A percentile compares a stretch with the other conserved stretches of the same genome.
phyloP scores from a whole-genome alignment of 768 basidiomycete genomes.

The Phylloporus scabripes region DNA sequence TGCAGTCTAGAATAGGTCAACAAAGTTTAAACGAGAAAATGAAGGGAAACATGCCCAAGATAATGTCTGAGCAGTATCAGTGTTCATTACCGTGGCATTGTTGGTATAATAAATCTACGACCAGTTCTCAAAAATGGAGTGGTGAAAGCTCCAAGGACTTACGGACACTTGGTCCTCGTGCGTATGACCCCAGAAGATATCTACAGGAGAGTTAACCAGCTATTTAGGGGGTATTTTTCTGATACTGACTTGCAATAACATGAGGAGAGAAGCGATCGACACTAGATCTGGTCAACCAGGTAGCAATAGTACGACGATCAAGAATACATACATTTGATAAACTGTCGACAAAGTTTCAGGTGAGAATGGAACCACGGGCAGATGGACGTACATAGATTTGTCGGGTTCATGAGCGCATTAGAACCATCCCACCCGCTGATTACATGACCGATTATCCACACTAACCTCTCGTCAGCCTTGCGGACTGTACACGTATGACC shows the following conservation, averaged over 20 bases:
- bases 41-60: conserved; percentile 38
- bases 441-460: conserved; percentile 55
- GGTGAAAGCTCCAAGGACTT: conserved; percentile 7
- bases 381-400: conserved; percentile 56
- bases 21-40: conserved; percentile 1
- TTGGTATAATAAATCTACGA: conserved; percentile 65
- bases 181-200: conserved; percentile 74
- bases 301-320: not conserved
- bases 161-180: conserved; percentile 71
- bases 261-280: conserved; percentile 77
- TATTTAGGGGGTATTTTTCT: not conserved
- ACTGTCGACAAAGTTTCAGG: conserved; percentile 24
- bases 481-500: not conserved
- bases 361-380: not conserved
- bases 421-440: conserved; percentile 66
- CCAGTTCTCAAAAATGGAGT: not conserved
- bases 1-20: conserved; percentile 42
- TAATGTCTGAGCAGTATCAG: conserved; percentile 50
- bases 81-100: conserved; percentile 57
- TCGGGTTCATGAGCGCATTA: conserved; percentile 58
- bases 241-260: conserved; percentile 63
- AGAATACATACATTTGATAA: conserved; percentile 41
- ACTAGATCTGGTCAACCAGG: conserved; percentile 29
- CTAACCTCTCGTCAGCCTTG: conserved; percentile 23
- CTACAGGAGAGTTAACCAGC: conserved; percentile 29